Base-by-base conservation (phyloP, 139 green algal species). In the Coelastrella sp. region DNA sequence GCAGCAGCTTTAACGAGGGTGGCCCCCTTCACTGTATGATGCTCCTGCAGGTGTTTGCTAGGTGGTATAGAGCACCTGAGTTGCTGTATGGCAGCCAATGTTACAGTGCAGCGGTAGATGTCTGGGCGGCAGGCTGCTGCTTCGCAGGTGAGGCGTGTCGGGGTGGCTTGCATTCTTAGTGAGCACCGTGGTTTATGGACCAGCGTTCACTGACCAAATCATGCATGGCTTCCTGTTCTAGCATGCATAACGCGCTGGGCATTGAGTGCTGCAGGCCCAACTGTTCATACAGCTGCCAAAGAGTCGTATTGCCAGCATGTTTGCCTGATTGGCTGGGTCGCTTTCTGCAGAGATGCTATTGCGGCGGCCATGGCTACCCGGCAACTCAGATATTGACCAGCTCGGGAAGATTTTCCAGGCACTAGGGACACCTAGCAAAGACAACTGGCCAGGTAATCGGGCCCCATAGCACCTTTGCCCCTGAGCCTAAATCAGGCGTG, bases 1-100 rank as follows among this genome's bases (percentile, higher is more conserved):
- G 32, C 32, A 47, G 32, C 32, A 47, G 32, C 32, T 47, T 47
- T 47, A 47, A 0, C 1, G 1, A 47, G 32, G 32, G 32, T 47
- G 32, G 32, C 32, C 32, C 1, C 32, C 32, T 47, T 0, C 32
- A 47, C 32, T 47, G 32, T 47, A 47, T 47, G 32, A 47, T 47
- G 32, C 0, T 88, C 8, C 83, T 80, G 66, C 68, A 98, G 95
- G 97, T 99, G 73, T 99, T 99, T 96, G 96, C 97, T 1, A 91
- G 94, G 3, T 99, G 97, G 97, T 99, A 99, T 91, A 92, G 97
- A 7, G 65, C 97, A 0, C 97, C 97, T 11, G 97, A 99, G 95
- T 94, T 99, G 77, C 93, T 99, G 16, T 98, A 97, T 85, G 97
- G 97, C 54, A 94, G 92, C 22, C 93, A 83, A 13, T 93, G 90